Evolutionary conservation across 1,284 basidiomycete species (phyloP).

Genomic region (Sporisorium reilianum): DNA sequence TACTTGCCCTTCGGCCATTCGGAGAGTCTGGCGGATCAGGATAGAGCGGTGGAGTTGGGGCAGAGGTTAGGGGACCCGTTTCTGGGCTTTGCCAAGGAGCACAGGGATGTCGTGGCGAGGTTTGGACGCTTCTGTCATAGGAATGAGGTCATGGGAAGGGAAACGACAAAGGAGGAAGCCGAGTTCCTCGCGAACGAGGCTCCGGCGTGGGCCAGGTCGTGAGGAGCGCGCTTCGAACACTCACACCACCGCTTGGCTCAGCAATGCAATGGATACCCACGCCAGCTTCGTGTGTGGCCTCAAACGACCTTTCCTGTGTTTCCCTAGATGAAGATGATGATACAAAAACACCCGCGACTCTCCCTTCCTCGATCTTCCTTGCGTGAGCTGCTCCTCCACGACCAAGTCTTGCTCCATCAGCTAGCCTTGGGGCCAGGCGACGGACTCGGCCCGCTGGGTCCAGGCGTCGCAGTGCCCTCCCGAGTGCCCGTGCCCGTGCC

Average conservation of each 20-base stretch:
- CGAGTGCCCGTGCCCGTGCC: slow-evolving; percentile 29
- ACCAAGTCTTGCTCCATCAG: too few relatives aligned
- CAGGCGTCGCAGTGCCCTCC: slow-evolving; percentile 39
- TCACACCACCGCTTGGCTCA: neutral
- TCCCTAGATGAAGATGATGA: neutral
- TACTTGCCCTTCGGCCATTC: slow-evolving; percentile 40
- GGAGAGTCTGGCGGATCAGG: slow-evolving; percentile 35
- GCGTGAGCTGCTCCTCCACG: too few relatives aligned
- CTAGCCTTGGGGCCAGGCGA: slow-evolving; percentile 31
- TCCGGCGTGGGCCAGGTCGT: slow-evolving; percentile 37
- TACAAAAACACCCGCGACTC: neutral
- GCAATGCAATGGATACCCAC: neutral
- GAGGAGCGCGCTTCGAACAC: neutral
- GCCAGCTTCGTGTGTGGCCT: neutral
- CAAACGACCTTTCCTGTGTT: neutral
- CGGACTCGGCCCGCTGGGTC: slow-evolving; percentile 31
- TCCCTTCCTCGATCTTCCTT: neutral
- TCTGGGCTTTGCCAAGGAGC: slow-evolving; percentile 24
- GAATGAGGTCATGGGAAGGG: slow-evolving; percentile 26
- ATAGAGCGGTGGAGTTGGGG: slow-evolving; percentile 27
- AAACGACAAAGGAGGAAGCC: slow-evolving; percentile 33
- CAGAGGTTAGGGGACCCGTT: slow-evolving; percentile 28
- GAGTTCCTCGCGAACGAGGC: slow-evolving; percentile 15
- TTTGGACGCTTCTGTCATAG: slow-evolving; percentile 46
- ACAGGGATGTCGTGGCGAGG: slow-evolving; percentile 26